Evolutionary conservation across 495 filamentous ascomycete genomes (phyloP), one percentile per base, ranked within the genome.

Genomic region (Talaromyces adpressus): DNA sequence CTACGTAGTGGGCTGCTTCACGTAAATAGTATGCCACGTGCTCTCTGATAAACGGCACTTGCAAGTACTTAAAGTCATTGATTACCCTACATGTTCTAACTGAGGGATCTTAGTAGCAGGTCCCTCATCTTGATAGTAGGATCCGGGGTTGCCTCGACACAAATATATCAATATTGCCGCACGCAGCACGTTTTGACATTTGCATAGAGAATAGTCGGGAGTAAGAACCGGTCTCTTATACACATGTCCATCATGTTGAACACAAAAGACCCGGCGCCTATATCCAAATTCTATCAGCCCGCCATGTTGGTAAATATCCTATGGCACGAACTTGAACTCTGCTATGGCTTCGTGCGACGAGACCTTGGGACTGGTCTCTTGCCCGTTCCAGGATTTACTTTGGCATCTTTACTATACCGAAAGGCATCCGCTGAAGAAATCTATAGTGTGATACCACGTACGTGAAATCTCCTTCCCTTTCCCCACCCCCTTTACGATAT

Each of bases 261-360:
- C 12, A 14, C 22, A 56, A 56, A 16, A 27, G 12, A 14, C 30
- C 11, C 52, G n/a, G 14, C 22, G 30, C 4, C 27, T 2, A 56
- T n/a, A n/a, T 29, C 52, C 52, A 56, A 56, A 14, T 56, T 56
- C 22, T 56, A 56, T n/a, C 27, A 14, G 6, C 52, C 52, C 7
- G 6, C 27, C 22, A 22, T 7, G 22, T 14, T 56, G 27, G 22
- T 2, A 29, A 56, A 27, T 56, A 25, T 56, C 14, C 9, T 56
- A 20, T 29, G 52, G 52, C 52, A 29, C 22, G 52, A 56, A 56
- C 23, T 56, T 27, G 52, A 56, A 29, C 52, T 56, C 8, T 56
- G 52, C n/a, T 56, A 56, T 16, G 52, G 52, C 52, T 56, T 56
- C 11, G 52, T 56, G 22, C 18, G 52, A 27, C 52, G 52, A 56